Evolutionary conservation across 2,329 filamentous ascomycete genomes (phyloP).

Genomic region (Arthrobotrys sinensis): DNA sequence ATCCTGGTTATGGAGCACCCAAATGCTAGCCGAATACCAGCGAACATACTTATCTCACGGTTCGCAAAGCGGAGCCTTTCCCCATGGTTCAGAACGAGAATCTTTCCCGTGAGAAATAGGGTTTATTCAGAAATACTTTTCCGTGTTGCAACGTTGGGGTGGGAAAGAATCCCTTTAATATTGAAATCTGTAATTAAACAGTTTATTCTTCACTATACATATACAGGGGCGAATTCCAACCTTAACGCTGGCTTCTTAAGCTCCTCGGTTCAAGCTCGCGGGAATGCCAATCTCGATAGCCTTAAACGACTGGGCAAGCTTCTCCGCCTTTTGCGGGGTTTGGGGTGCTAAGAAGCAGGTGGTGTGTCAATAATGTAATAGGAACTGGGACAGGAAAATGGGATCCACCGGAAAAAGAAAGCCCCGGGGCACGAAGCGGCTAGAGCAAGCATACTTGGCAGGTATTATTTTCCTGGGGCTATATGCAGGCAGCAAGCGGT

Average conservation of each 20-base stretch:
- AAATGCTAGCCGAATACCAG: conserved; percentile 33
- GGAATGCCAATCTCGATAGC: conserved; percentile 56
- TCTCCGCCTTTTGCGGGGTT: conserved; percentile 62
- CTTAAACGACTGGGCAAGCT: conserved; percentile 61
- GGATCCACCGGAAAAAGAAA: conserved; percentile 60
- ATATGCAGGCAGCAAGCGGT: conserved; percentile 53
- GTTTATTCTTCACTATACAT: not conserved
- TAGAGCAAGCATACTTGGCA: conserved; percentile 61
- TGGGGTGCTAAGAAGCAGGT: conserved; percentile 49
- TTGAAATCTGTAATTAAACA: not conserved
- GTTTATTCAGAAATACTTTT: not conserved
- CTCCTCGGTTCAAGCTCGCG: conserved; percentile 42
- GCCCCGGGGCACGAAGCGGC: conserved; percentile 50
- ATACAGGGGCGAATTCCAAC: conserved; percentile 25
- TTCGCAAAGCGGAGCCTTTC: conserved; percentile 10
- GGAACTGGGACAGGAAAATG: conserved; percentile 42
- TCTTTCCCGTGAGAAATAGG: not conserved
- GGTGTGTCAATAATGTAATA: conserved; percentile 57
- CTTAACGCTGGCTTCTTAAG: conserved; percentile 28
- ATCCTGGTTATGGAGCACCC: conserved; percentile 38
- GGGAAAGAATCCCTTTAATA: not conserved
- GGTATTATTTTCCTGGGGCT: conserved; percentile 51
- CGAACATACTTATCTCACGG: conserved; percentile 9
- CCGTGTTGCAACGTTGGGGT: not conserved
- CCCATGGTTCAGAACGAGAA: not conserved